Base-by-base conservation (phyloP, 345 rosid genomes). In the Syzygium grande region DNA sequence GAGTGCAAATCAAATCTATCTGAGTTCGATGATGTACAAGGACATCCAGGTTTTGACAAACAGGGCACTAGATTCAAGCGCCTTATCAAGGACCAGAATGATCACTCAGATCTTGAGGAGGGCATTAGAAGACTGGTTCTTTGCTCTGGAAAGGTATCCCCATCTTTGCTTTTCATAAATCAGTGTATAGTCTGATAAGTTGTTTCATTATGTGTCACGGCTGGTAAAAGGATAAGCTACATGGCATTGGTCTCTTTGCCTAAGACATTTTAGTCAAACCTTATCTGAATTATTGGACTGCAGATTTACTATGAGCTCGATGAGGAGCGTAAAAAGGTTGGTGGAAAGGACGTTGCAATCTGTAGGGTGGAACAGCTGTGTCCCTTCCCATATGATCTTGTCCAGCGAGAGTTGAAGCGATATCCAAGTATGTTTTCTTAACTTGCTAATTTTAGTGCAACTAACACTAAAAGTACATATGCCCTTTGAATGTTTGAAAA, bases 1-100 rank as follows among this genome's bases (percentile, higher is more conserved):
- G 96, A 94, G 88, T 97, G 99, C 91, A 96, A 93, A 94, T 97
- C 99, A 86, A 97, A 97, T 90, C 94, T 97, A 54, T 95, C 97
- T 0, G 99, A 97, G 92, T 96, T 97, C 90, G 99, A 96, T 89
- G 99, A 97, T 91, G 99, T 95, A 29, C 94, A 96, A 95, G 99
- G 98, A 56, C 98, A 97, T 89, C 95, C 98, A 29, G 99, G 99
- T 77, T 97, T 96, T 86, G 99, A 97, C 92, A 97, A 96, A 86
- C 99, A 97, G 88, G 99, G 99, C 79, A 97, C 99, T 58, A 92
- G 99, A 89, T 97, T 97, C 88, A 97, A 97, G 92, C 92, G 98
- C 29, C 95, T 97, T 9, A 95, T 97, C 88, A 96, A 96, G 93
- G 99, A 97, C 90, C 96, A 95, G 90, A 96, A 91, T 55, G 93